Percentiles rank a stretch among this genome's conserved stretches.
These are phyloP conservation scores for Malassezia globosa DNA, from an alignment of 1,284 basidiomycete species.

Conservation along the genomic window DNA sequence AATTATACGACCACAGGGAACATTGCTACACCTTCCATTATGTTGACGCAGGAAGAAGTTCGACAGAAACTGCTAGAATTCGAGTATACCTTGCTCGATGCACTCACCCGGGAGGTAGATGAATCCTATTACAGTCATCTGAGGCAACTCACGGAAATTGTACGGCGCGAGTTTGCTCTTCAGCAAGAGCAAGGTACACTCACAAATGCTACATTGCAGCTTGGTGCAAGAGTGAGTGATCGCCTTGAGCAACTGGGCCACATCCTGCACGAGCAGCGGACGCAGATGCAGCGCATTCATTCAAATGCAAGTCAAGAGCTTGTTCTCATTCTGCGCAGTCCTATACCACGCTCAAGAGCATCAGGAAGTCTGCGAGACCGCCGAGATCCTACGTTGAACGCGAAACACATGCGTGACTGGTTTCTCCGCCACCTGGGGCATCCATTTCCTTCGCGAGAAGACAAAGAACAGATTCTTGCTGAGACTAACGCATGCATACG, in stretches of 20 bases:
- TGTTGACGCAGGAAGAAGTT: constrained; percentile 9
- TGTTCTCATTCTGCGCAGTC: neutral
- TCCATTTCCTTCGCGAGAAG: constrained; percentile 28
- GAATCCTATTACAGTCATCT: neutral
- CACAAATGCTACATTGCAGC: neutral
- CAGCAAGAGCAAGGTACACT: neutral
- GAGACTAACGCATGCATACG: constrained; percentile 20
- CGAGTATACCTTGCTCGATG: constrained; percentile 2
- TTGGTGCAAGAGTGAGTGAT: constrained; percentile 5
- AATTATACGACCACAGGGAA: neutral
- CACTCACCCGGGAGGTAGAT: constrained; percentile 3
- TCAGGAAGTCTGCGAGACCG: neutral
- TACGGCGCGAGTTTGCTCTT: neutral
- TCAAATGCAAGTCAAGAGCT: neutral
- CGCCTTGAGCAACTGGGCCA: constrained; percentile 5
- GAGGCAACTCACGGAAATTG: neutral
- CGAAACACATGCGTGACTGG: constrained; percentile 30
- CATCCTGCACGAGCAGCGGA: constrained; percentile 7
- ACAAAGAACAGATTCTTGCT: constrained; percentile 25
- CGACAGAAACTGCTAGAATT: constrained; percentile 6
- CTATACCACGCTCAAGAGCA: neutral
- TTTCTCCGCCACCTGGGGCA: constrained; percentile 27
- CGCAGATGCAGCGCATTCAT: constrained; percentile 1
- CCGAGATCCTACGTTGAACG: constrained; percentile 17
- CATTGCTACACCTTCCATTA: neutral